Conservation (phyloP, 164 flowering plant genomes). For the grape (Vitis vinifera) region ASM3070453v1 NC_081822.1:8479501-8480000, state of each 20-base stretch:
- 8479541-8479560: too few species aligned
- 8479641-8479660: too few species aligned
- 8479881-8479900: conserved; percentile 16
- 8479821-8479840: not conserved
- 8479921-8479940: conserved; percentile 4
- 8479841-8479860: too few species aligned
- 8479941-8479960: not conserved
- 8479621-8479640: too few species aligned
- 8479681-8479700: too few species aligned
- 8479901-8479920: conserved; percentile 6
- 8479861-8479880: not conserved
- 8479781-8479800: too few species aligned
- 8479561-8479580: too few species aligned
- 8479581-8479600: too few species aligned
- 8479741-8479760: not conserved
- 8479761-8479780: not conserved
- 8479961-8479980: not conserved
- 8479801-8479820: not conserved
- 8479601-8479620: too few species aligned
- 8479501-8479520: not conserved
- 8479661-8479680: too few species aligned
- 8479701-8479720: too few species aligned
- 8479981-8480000: not conserved
- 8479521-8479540: not conserved
- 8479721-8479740: not conserved